A percentile compares a stretch with the other conserved stretches of the same genome.
phyloP scores from a whole-genome alignment of 2,329 filamentous ascomycete genomes.

The Tolypocladium tropicale region DNA sequence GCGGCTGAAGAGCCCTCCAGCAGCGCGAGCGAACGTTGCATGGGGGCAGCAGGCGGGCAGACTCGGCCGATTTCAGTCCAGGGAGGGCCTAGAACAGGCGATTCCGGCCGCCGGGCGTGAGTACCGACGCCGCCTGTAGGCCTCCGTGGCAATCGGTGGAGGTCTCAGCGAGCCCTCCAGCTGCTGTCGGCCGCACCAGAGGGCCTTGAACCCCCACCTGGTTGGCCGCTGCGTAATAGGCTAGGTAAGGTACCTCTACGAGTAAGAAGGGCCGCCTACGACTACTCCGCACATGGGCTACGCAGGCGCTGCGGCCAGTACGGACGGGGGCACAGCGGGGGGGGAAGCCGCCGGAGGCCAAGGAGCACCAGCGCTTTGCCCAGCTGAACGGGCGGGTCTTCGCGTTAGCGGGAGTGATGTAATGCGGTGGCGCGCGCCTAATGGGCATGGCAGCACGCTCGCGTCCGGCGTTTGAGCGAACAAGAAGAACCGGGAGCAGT shows the following conservation, averaged over 20 bases:
- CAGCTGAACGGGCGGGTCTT: not conserved
- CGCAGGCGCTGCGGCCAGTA: too few relatives aligned
- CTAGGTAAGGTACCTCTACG: too few relatives aligned
- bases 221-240: too few relatives aligned
- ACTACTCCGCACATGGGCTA: too few relatives aligned
- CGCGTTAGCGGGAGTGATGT: not conserved
- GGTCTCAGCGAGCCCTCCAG: too few relatives aligned
- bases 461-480: not conserved
- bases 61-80: not conserved
- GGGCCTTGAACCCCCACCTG: too few relatives aligned
- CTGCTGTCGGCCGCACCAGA: not conserved
- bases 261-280: too few relatives aligned
- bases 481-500: not conserved
- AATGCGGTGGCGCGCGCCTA: not conserved
- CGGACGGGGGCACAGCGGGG: too few relatives aligned
- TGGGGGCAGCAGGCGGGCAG: not conserved
- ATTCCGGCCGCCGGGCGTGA: not conserved
- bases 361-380: not conserved
- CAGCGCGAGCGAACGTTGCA: slow-evolving; percentile 1
- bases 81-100: not conserved
- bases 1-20: not conserved
- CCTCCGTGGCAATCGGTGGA: too few relatives aligned
- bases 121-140: not conserved
- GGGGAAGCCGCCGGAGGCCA: not conserved
- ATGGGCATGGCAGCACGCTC: not conserved